phyloP scores from a whole-genome alignment of 1,284 basidiomycete species.

The Ceratobasidium sp. region DNA sequence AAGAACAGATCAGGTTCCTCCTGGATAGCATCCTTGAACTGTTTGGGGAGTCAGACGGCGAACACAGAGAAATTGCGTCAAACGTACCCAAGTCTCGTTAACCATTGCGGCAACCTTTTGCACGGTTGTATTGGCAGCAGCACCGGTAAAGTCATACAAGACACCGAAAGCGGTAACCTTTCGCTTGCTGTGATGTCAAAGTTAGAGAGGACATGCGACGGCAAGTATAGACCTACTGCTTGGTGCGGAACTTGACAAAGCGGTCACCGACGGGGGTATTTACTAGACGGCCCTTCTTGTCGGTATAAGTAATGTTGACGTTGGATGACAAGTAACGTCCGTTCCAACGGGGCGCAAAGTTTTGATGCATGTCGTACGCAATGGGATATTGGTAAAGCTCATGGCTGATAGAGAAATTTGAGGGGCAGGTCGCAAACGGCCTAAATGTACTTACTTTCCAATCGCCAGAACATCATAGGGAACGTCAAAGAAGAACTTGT shows the following conservation, averaged over 20 bases:
- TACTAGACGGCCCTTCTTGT: slow-evolving; percentile 63
- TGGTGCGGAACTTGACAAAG: slow-evolving; percentile 81
- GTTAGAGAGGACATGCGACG: not conserved
- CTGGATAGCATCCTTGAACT: slow-evolving; percentile 82
- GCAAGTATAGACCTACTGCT: slow-evolving; percentile 66
- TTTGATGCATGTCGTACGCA: slow-evolving; percentile 82
- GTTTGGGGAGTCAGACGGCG: not conserved
- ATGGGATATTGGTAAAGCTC: slow-evolving; percentile 86
- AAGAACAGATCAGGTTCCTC: slow-evolving; percentile 88
- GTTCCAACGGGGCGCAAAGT: slow-evolving; percentile 78
- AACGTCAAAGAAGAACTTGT: slow-evolving; percentile 78
- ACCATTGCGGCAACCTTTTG: slow-evolving; percentile 81
- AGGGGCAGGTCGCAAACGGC: slow-evolving; percentile 22
- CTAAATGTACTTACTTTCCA: slow-evolving; percentile 72
- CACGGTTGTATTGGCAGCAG: slow-evolving; percentile 75
- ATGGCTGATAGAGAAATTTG: slow-evolving; percentile 64
- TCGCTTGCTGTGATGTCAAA: slow-evolving; percentile 65
- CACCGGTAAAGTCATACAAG: slow-evolving; percentile 79
- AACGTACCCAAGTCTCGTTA: slow-evolving; percentile 66
- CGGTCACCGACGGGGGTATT: slow-evolving; percentile 76
- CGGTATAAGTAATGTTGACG: slow-evolving; percentile 81
- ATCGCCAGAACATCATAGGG: slow-evolving; percentile 88
- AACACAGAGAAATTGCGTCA: not conserved
- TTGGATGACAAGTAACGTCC: slow-evolving; percentile 88
- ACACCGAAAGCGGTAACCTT: slow-evolving; percentile 85